Evolutionary conservation across 495 filamentous ascomycete species (phyloP).

Genomic region (Glarea lozoyensis): DNA sequence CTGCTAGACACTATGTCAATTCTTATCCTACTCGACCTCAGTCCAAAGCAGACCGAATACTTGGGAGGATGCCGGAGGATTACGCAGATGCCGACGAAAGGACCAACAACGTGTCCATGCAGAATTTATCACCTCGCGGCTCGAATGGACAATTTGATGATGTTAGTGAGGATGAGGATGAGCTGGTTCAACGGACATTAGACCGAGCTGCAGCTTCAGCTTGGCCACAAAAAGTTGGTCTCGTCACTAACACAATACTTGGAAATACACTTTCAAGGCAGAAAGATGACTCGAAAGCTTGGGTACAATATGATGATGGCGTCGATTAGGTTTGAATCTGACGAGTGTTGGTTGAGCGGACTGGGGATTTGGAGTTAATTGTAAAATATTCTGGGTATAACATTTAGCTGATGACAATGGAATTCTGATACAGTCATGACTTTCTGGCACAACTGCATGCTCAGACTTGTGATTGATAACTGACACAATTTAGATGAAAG

Average conservation of each 20-base stretch:
- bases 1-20: constrained; percentile 19
- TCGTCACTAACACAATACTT: constrained; percentile 19
- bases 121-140: constrained; percentile 17
- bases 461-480: no score
- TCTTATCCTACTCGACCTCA: constrained; percentile 9
- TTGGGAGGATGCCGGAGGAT: constrained; percentile 24
- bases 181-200: constrained; percentile 15
- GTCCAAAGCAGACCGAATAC: constrained; percentile 27
- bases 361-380: no score
- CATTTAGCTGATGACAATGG: no score
- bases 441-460: no score
- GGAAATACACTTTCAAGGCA: constrained; percentile 19
- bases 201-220: constrained; percentile 13
- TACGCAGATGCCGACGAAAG: constrained; percentile 14
- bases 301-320: constrained; percentile 19
- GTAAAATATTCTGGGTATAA: no score
- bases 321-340: constrained; percentile 14
- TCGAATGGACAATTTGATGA: constrained; percentile 15
- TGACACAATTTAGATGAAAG: no score
- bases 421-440: no score
- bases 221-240: constrained; percentile 17
- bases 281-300: constrained; percentile 19
- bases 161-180: constrained; percentile 22
- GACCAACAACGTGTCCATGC: constrained; percentile 22
- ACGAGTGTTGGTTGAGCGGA: no score